These are phyloP conservation scores for Colletotrichum sp. DNA, from an alignment of 2,329 filamentous ascomycete species.

Conservation along the genomic window DNA sequence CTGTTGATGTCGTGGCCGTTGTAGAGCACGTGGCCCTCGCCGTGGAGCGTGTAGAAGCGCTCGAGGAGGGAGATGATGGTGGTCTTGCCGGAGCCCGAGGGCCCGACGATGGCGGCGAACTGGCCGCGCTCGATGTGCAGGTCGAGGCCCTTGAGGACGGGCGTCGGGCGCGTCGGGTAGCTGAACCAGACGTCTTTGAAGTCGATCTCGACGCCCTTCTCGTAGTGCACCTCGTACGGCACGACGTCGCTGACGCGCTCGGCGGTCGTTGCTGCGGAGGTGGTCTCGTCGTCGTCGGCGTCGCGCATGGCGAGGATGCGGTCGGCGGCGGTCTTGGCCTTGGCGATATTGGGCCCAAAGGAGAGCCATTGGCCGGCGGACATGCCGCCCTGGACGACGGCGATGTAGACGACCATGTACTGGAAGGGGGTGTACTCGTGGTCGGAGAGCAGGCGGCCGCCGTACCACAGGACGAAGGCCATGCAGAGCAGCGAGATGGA, in stretches of 20 bases:
- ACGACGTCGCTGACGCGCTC: neutral
- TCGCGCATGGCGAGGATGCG: constrained; percentile 18
- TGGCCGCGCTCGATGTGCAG: constrained; percentile 55
- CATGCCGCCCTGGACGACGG: constrained; percentile 21
- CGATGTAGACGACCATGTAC: constrained; percentile 23
- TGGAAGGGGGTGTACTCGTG: constrained; percentile 23
- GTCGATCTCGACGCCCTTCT: constrained; percentile 21
- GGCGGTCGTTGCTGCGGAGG: neutral
- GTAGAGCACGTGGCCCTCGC: neutral
- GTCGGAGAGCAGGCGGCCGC: constrained; percentile 13
- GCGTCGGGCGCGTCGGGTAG: constrained; percentile 12
- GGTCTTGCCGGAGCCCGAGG: constrained; percentile 46
- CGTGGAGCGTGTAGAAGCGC: constrained; percentile 25
- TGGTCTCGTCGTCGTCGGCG: constrained; percentile 46
- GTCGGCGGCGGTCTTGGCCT: constrained; percentile 20
- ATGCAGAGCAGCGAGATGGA: constrained; percentile 17
- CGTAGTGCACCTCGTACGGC: constrained; percentile 22
- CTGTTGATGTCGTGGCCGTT: constrained; percentile 32
- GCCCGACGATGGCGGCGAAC: constrained; percentile 72
- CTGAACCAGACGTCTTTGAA: constrained; percentile 22
- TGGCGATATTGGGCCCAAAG: constrained; percentile 21
- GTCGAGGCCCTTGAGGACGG: constrained; percentile 19
- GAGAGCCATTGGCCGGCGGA: constrained; percentile 21
- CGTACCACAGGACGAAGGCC: constrained; percentile 22
- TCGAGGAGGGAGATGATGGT: constrained; percentile 32